These are phyloP conservation scores for Globisporangium paddicum DNA, from an alignment of 352 stramenopile genomes.

Conservation along the genomic window DNA sequence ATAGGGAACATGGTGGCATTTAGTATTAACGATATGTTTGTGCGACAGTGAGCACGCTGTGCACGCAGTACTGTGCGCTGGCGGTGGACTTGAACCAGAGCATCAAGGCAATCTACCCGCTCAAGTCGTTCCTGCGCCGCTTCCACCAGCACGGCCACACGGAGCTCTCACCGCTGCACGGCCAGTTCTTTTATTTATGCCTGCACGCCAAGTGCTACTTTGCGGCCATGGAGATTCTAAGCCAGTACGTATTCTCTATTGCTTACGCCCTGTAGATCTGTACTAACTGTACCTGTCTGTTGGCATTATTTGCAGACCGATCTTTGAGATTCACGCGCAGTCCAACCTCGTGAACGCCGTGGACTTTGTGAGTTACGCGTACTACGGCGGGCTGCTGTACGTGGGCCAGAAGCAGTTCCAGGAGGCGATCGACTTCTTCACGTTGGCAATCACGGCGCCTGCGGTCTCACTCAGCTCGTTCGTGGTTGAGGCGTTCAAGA, in stretches of 20 bases:
- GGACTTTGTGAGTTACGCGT: conserved; percentile 80
- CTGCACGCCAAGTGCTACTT: conserved; percentile 78
- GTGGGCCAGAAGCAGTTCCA: conserved; percentile 74
- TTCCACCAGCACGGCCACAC: conserved; percentile 54
- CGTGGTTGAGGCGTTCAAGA: conserved; percentile 83
- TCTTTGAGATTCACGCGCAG: conserved; percentile 71
- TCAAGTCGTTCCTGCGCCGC: conserved; percentile 60
- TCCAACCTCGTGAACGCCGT: conserved; percentile 42
- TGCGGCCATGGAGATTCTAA: conserved; percentile 57
- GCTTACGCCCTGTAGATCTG: background rate
- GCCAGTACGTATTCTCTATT: conserved; percentile 46
- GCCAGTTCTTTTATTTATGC: conserved; percentile 75
- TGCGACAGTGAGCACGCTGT: conserved; percentile 42
- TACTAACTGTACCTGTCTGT: background rate
- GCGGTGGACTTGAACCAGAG: conserved; percentile 47
- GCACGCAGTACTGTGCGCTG: conserved; percentile 40
- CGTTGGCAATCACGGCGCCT: conserved; percentile 67
- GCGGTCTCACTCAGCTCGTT: conserved; percentile 72
- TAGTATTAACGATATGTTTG: background rate
- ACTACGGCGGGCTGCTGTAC: conserved; percentile 76
- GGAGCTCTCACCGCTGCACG: conserved; percentile 61
- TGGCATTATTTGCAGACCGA: conserved; percentile 32
- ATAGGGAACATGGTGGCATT: background rate
- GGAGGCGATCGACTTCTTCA: conserved; percentile 68
- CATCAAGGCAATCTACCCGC: conserved; percentile 61